Evolutionary conservation across 495 filamentous ascomycete species (phyloP), one percentile per base, ranked within the genome.

Genomic region (Trichocladium uniseriatum): DNA sequence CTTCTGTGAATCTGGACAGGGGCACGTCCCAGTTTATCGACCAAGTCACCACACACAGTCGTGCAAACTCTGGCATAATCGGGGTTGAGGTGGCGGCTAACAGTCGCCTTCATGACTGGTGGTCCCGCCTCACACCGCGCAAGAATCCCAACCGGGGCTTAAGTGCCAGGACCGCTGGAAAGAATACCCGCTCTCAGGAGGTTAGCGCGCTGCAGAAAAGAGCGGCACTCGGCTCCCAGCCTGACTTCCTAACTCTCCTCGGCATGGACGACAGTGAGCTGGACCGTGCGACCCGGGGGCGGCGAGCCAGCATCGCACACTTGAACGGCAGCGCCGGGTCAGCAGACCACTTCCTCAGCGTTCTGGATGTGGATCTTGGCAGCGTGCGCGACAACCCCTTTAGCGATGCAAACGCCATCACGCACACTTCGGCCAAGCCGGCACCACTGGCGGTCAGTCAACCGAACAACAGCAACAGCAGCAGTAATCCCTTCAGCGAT

Each of bases 1-100:
- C 68, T 0, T 74, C 67, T 20, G 69, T 74, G 28, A 72, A 76
- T 49, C 59, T 75, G 27, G 66, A 76, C 58, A 60, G 69, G 32
- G 71, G 73, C 11, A 74, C 68, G 49, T 77, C 73, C 3, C 75
- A 76, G 49, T 77, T 75, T 53, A 62, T 74, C 21, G 67, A 72
- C 14, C 55, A 67, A 10, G 54, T 46, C 36, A 57, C 46, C 27
- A 47, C 35, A 2, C 68, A 69, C 53, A 72, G 69, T 44, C 67
- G 65, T n/a, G 62, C 58, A 40, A 63, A 62, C 40, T 66, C 70
- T 29, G 47, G 38, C 32, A 40, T 35, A 18, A 20, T 36, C 44
- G 37, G 27, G 15, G 58, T 21, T 14, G 46, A 52, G 14, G 55
- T 48, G 16, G 59, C 55, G 35, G 43, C 49, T 19, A 74, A 63